phyloP scores from a whole-genome alignment of 179 eudicot species.

The Silene coronaria region DNA sequence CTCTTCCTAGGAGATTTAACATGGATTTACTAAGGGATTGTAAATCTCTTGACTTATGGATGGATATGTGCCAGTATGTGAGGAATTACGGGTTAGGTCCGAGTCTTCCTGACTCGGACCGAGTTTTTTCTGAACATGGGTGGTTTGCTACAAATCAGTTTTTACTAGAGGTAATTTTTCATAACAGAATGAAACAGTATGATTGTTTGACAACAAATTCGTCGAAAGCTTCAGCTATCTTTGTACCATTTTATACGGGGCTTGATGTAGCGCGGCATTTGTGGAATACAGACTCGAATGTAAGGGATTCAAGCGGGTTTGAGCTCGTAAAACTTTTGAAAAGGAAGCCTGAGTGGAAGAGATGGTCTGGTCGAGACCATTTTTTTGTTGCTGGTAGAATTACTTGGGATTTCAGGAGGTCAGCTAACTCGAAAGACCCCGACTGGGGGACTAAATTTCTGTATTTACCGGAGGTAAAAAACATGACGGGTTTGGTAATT shows the following conservation, averaged over 20 bases:
- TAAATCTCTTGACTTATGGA: slow-evolving; percentile 14
- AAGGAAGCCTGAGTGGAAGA: slow-evolving; percentile 32
- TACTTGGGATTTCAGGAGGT: slow-evolving; percentile 30
- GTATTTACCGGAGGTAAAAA: slow-evolving; percentile 23
- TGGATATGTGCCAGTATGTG: slow-evolving; percentile 18
- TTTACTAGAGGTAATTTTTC: slow-evolving; percentile 35
- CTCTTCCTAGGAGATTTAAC: slow-evolving; percentile 17
- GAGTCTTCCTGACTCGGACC: background rate
- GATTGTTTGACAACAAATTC: slow-evolving; percentile 30
- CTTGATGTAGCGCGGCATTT: slow-evolving; percentile 32
- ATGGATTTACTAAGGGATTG: slow-evolving; percentile 15
- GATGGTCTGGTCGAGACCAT: slow-evolving; percentile 30
- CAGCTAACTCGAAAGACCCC: background rate
- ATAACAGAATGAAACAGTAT: slow-evolving; percentile 32
- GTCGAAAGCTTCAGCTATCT: slow-evolving; percentile 28
- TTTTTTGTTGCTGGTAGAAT: slow-evolving; percentile 36
- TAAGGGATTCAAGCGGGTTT: slow-evolving; percentile 23
- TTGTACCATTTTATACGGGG: slow-evolving; percentile 37
- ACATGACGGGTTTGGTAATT: slow-evolving; percentile 35
- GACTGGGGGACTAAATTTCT: slow-evolving; percentile 34
- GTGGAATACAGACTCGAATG: slow-evolving; percentile 20
- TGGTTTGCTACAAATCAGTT: slow-evolving; percentile 38
- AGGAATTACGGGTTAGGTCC: slow-evolving; percentile 8
- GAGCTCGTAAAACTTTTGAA: slow-evolving; percentile 19
- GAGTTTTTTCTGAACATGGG: slow-evolving; percentile 7